Conservation (phyloP, 2,329 filamentous ascomycete genomes). For the Xylaria sp. region DNA sequence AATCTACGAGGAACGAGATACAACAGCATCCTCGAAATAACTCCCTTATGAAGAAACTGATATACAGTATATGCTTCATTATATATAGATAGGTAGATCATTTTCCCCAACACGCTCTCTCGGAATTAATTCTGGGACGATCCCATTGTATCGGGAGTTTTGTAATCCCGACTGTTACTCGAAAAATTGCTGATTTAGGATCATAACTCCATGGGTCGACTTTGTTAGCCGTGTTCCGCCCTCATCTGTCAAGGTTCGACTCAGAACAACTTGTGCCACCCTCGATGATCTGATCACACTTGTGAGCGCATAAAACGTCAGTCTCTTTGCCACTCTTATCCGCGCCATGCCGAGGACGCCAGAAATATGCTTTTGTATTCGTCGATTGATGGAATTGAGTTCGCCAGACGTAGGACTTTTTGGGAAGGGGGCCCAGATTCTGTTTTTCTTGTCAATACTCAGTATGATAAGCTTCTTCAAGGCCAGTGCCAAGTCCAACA, state of each 20-base stretch:
- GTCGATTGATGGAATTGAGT: slow-evolving; percentile 5
- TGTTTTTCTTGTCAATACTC: slow-evolving; percentile 10
- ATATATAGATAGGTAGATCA: too few relatives aligned
- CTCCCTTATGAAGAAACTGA: neutral
- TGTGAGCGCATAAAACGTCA: slow-evolving; percentile 4
- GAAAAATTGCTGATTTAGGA: neutral
- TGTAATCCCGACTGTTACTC: neutral
- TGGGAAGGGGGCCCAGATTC: slow-evolving; percentile 7
- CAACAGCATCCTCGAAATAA: neutral
- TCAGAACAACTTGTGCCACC: slow-evolving; percentile 14
- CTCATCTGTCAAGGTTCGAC: neutral
- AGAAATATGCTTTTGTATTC: slow-evolving; percentile 1
- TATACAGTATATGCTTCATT: neutral
- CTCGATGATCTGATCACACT: slow-evolving; percentile 29
- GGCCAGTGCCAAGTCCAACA: slow-evolving; percentile 19
- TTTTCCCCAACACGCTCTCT: neutral
- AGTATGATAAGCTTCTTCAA: slow-evolving; percentile 26
- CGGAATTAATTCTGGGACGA: neutral
- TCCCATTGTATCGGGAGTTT: slow-evolving; percentile 4
- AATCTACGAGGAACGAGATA: neutral
- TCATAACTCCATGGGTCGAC: slow-evolving; percentile 2
- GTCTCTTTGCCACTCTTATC: slow-evolving; percentile 8
- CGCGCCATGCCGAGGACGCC: slow-evolving; percentile 16
- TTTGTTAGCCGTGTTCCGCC: neutral
- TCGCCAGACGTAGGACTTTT: slow-evolving; percentile 20